phyloP scores from a whole-genome alignment of 1,284 basidiomycete species.

The Trametes hirsuta region DNA sequence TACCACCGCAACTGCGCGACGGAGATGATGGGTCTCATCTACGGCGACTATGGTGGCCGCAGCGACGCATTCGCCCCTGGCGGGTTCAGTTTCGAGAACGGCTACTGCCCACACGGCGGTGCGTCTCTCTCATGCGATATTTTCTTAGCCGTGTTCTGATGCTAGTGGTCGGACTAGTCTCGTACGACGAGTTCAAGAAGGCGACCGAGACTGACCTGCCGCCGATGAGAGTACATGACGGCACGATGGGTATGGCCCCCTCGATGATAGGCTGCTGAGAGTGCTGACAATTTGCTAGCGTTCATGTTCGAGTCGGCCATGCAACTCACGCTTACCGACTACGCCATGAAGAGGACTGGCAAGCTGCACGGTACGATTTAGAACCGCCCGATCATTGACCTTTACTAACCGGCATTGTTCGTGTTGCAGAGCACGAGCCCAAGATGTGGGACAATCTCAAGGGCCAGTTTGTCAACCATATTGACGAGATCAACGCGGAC shows the following conservation, averaged over 20 bases:
- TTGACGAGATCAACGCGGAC: slow-evolving; percentile 58
- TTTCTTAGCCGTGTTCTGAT: neutral
- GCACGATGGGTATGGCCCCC: slow-evolving; percentile 49
- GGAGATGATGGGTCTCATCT: slow-evolving; percentile 65
- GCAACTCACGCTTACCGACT: slow-evolving; percentile 65
- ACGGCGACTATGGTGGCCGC: slow-evolving; percentile 62
- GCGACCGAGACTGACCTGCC: slow-evolving; percentile 53
- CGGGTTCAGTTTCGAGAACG: slow-evolving; percentile 62
- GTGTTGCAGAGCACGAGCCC: slow-evolving; percentile 48
- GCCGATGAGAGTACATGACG: slow-evolving; percentile 55
- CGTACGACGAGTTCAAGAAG: slow-evolving; percentile 58
- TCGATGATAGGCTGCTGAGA: no score
- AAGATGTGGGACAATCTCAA: slow-evolving; percentile 66
- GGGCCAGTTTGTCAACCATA: slow-evolving; percentile 59
- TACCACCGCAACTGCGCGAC: slow-evolving; percentile 66
- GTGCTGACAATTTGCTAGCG: slow-evolving; percentile 35
- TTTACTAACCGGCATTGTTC: neutral
- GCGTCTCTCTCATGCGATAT: slow-evolving; percentile 12
- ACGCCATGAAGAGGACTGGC: slow-evolving; percentile 58
- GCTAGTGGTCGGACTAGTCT: slow-evolving; percentile 38
- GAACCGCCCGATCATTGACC: no score
- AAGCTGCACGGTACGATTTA: slow-evolving; percentile 52
- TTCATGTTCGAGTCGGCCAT: slow-evolving; percentile 71
- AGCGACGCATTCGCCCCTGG: slow-evolving; percentile 63
- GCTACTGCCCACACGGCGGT: slow-evolving; percentile 66